Conservation (phyloP, 768 basidiomycete species). For the Tulasnella sp. region DNA sequence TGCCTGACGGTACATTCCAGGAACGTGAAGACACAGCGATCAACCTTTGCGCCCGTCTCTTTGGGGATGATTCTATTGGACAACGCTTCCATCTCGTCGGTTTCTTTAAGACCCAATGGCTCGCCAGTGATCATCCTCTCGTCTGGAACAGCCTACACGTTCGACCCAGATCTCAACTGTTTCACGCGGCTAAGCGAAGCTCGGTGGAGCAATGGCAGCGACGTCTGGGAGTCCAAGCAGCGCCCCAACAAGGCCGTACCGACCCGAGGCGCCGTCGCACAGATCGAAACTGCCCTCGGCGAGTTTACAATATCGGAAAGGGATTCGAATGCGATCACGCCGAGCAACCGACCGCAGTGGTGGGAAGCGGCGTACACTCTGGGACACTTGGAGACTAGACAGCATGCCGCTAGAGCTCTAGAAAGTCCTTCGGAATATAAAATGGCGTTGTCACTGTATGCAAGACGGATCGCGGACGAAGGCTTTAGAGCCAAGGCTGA, state of each 20-base stretch:
- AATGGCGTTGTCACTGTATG: conserved; percentile 59
- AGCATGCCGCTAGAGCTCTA: conserved; percentile 59
- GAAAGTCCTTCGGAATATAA: conserved; percentile 82
- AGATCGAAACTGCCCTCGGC: conserved; percentile 24
- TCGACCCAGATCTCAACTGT: conserved; percentile 48
- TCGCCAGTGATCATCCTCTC: conserved; percentile 64
- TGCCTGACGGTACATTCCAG: too few species aligned
- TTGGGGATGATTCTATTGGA: conserved; percentile 44
- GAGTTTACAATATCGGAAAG: neutral
- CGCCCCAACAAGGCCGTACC: conserved; percentile 25
- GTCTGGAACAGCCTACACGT: conserved; percentile 66
- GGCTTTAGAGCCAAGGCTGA: conserved; percentile 80
- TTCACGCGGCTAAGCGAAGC: conserved; percentile 69
- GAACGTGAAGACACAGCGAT: conserved; percentile 57
- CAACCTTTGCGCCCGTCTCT: conserved; percentile 53
- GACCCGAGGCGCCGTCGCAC: conserved; percentile 16
- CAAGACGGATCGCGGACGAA: conserved; percentile 78
- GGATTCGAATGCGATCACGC: neutral
- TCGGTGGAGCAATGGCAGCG: conserved; percentile 79
- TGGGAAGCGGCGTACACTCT: conserved; percentile 75
- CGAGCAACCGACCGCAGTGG: conserved; percentile 42
- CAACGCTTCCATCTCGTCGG: conserved; percentile 49
- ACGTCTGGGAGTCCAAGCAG: conserved; percentile 67
- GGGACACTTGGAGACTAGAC: conserved; percentile 73
- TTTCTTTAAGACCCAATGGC: conserved; percentile 65